A percentile compares a stretch with the other conserved stretches of the same genome.
phyloP scores from a whole-genome alignment of 2,329 filamentous ascomycete genomes.

The Hymenoscyphus infarciens region DNA sequence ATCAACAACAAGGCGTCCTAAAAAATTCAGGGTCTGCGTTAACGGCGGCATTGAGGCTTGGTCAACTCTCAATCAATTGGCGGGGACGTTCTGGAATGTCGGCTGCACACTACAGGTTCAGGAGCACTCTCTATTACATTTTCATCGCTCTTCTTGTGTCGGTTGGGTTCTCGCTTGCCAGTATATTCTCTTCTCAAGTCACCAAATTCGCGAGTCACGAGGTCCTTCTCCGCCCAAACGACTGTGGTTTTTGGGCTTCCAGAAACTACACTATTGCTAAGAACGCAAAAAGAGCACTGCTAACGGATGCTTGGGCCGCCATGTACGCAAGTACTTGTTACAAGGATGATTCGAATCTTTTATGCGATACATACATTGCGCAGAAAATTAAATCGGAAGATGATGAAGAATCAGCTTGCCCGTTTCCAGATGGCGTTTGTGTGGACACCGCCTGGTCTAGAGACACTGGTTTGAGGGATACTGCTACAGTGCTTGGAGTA shows the following conservation, averaged over 20 bases:
- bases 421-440: background rate
- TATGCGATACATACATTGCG: background rate
- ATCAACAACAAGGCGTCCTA: conserved; percentile 12
- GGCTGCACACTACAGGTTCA: background rate
- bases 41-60: conserved; percentile 4
- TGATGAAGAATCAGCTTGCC: background rate
- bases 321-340: conserved; percentile 5
- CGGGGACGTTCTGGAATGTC: background rate
- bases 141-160: background rate
- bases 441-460: background rate
- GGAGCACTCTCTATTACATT: background rate
- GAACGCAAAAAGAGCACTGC: background rate
- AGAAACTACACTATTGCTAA: background rate
- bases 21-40: conserved; percentile 11
- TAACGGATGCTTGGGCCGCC: background rate
- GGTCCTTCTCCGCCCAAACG: background rate
- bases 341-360: background rate
- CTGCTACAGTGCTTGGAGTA: conserved; percentile 1
- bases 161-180: background rate
- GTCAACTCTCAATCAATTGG: conserved; percentile 9
- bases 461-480: background rate
- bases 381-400: background rate
- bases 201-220: background rate
- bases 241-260: background rate
- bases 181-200: conserved; percentile 3